These are phyloP conservation scores for Leavenworthia alabamica DNA, from an alignment of 345 rosid species.

Conservation along the genomic window DNA sequence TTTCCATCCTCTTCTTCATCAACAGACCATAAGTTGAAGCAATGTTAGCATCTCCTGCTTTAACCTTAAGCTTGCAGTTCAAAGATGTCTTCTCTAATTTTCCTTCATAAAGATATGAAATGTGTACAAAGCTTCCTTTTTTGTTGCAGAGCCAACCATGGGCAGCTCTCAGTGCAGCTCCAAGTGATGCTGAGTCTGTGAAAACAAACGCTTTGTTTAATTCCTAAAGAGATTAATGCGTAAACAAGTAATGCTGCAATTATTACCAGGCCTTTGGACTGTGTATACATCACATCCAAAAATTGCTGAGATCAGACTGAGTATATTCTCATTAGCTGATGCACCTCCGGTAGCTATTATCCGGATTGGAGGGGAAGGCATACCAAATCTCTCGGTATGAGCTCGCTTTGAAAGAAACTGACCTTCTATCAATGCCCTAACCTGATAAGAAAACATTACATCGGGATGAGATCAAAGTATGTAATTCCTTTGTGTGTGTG, in stretches of 20 bases:
- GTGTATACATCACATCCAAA: conserved; percentile 80
- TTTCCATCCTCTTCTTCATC: conserved; percentile 70
- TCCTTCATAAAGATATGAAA: conserved; percentile 55
- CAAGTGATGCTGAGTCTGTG: conserved; percentile 89
- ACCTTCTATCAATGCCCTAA: conserved; percentile 80
- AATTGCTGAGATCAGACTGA: conserved; percentile 54
- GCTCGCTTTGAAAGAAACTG: conserved; percentile 85
- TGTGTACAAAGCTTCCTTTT: conserved; percentile 58
- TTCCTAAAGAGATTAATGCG: neutral
- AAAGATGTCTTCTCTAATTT: conserved; percentile 61
- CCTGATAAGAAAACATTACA: conserved; percentile 36
- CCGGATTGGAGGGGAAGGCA: conserved; percentile 83
- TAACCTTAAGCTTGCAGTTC: conserved; percentile 54
- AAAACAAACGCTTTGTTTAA: neutral
- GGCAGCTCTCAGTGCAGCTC: conserved; percentile 87
- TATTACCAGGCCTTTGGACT: conserved; percentile 72
- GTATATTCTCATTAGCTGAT: conserved; percentile 65
- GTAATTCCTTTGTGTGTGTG: neutral
- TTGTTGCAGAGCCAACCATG: conserved; percentile 83
- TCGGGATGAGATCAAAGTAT: neutral
- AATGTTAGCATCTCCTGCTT: conserved; percentile 44
- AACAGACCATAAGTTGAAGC: conserved; percentile 45
- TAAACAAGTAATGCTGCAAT: neutral
- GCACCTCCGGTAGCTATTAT: conserved; percentile 93
- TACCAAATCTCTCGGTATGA: conserved; percentile 79